Percentiles rank a stretch among this genome's conserved stretches.
Conservation (phyloP, 345 rosid genomes). For the Populus nigra region DNA sequence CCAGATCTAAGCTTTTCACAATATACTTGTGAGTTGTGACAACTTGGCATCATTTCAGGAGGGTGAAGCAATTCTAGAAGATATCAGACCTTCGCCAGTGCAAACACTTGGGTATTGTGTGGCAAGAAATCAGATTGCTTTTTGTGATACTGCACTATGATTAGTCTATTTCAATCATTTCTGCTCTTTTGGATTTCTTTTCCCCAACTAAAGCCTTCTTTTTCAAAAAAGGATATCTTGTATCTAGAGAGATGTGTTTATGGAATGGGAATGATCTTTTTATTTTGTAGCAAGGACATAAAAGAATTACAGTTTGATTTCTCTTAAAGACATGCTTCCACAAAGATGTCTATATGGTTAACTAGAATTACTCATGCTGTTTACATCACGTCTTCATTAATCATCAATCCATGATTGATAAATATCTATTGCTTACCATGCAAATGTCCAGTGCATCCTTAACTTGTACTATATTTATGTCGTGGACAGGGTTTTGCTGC, state of each 20-base stretch:
- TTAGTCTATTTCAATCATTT: too few relatives aligned
- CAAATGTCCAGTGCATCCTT: slow-evolving; percentile 5
- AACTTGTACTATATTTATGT: slow-evolving; percentile 11
- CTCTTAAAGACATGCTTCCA: too few relatives aligned
- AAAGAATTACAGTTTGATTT: too few relatives aligned
- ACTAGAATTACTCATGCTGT: too few relatives aligned
- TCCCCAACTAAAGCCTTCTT: too few relatives aligned
- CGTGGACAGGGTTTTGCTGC: slow-evolving; percentile 60
- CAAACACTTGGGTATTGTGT: slow-evolving; percentile 64
- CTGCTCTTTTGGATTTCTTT: too few relatives aligned
- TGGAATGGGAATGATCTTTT: too few relatives aligned
- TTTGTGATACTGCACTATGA: not conserved
- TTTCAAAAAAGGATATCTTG: not conserved
- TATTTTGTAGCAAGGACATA: too few relatives aligned
- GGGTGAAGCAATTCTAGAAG: slow-evolving; percentile 88
- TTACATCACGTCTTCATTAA: not conserved
- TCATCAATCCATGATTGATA: not conserved
- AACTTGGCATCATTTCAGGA: slow-evolving; percentile 47
- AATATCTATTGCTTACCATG: not conserved
- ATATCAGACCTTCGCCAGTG: slow-evolving; percentile 67
- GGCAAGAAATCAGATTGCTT: slow-evolving; percentile 47
- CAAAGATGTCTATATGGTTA: too few relatives aligned
- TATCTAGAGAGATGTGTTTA: too few relatives aligned
- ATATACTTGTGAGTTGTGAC: not conserved
- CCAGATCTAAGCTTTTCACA: slow-evolving; percentile 4